Evolutionary conservation across 2,329 filamentous ascomycete genomes (phyloP), one percentile per base, ranked within the genome.

Genomic region (Fusarium paranaense): DNA sequence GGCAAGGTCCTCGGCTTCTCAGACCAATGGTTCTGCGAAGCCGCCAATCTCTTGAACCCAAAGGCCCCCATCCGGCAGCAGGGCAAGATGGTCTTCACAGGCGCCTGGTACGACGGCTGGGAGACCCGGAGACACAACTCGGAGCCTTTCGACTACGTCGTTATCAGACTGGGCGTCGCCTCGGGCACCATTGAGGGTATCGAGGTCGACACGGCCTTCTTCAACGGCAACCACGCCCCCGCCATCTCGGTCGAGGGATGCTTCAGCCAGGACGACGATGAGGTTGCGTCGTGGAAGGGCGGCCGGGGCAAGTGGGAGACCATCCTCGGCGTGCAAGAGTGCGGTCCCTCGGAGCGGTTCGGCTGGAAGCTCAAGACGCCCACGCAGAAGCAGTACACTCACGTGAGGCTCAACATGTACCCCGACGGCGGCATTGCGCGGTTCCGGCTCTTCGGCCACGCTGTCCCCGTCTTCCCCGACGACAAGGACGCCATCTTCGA

Each of bases 371-470:
- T 96, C 18, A 83, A 86, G 18, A 79, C 80, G 20, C 87, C 88
- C 22, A 91, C 90, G 0, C 83, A 84, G 37, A 93, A 93, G 82
- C 89, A 91, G 63, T 95, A 93, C 83, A 95, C 94, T 0, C 94
- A 97, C 81, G 92, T 95, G 45, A 86, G 93, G 37, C 85, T 97
- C 64, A 93, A 94, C 81, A 95, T 95, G 94, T 95, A 94, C 80
- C 93, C 94, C 1, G 94, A 97, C 79, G 94, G 94, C 58, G 94
- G 94, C 58, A 96, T 97, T 78, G 93, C 94, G 42, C 86, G 94
- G 61, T 95, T 96, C 84, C 88, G 93, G 25, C 88, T 96, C 1
- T 95, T 93, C 79, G 94, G 94, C 7, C 88, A 91, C 70, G 94
- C 93, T 1, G 89, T 95, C 2, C 93, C 94, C 6, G 91, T 96